A percentile compares a stretch with the other conserved stretches of the same genome.
Evolutionary conservation across 1,284 basidiomycete genomes (phyloP).

Genomic region (Trichosporon inkin): DNA sequence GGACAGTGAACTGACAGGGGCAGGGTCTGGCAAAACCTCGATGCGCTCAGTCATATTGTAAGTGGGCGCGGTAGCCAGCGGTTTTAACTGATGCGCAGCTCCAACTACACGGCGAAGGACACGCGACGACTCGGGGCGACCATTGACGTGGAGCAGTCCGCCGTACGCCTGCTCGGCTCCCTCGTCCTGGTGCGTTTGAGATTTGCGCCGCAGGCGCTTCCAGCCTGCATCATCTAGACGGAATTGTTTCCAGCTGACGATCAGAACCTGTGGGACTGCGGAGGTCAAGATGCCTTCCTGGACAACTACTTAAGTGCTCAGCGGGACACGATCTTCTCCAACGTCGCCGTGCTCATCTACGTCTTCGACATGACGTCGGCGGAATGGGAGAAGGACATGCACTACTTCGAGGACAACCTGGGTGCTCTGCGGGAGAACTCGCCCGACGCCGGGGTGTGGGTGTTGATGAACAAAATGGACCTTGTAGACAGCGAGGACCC

Average conservation of each 20-base stretch:
- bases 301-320: slow-evolving; percentile 89
- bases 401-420: slow-evolving; percentile 82
- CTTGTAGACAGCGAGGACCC: slow-evolving; percentile 58
- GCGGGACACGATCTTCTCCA: slow-evolving; percentile 85
- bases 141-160: slow-evolving; percentile 95
- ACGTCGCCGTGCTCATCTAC: slow-evolving; percentile 95
- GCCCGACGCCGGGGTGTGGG: slow-evolving; percentile 75
- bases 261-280: slow-evolving; percentile 92
- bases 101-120: slow-evolving; percentile 84
- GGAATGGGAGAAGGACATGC: slow-evolving; percentile 63
- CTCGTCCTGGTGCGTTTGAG: slow-evolving; percentile 38
- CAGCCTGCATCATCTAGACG: too few relatives aligned
- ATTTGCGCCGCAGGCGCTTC: slow-evolving; percentile 53
- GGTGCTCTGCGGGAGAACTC: slow-evolving; percentile 63
- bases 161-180: slow-evolving; percentile 85
- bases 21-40: slow-evolving; percentile 68
- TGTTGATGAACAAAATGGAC: slow-evolving; percentile 97
- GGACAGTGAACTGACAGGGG: neutral
- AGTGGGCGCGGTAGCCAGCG: slow-evolving; percentile 43
- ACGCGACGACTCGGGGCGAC: slow-evolving; percentile 90
- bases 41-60: slow-evolving; percentile 99
- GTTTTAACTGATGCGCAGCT: slow-evolving; percentile 55
- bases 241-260: neutral
- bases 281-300: slow-evolving; percentile 96
- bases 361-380: slow-evolving; percentile 87